phyloP scores from a whole-genome alignment of 2,329 filamentous ascomycete genomes.

The Hypoxylon sp. region DNA sequence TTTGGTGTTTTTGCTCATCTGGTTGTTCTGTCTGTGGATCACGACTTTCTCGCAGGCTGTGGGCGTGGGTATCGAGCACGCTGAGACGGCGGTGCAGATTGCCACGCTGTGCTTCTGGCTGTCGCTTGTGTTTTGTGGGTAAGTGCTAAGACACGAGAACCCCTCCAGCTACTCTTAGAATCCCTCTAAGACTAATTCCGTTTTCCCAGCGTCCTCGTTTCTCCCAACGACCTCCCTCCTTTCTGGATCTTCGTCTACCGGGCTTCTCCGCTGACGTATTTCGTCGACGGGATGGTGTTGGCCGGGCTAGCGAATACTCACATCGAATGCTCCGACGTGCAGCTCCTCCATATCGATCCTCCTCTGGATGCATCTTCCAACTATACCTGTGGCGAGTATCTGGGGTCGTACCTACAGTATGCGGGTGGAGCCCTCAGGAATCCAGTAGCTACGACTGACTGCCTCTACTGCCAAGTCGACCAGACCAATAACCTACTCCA shows the following conservation, averaged over 20 bases:
- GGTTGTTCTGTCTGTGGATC: background rate
- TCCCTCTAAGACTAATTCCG: background rate
- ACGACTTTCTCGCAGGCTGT: conserved; percentile 26
- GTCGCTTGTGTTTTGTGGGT: background rate
- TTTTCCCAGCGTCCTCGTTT: conserved; percentile 1
- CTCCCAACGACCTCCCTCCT: background rate
- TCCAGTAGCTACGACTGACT: conserved; percentile 1
- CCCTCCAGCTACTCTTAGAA: background rate
- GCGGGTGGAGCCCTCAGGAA: conserved; percentile 8
- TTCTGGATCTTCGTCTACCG: conserved; percentile 24
- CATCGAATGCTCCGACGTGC: conserved; percentile 5
- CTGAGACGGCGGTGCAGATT: conserved; percentile 18
- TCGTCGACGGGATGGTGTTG: background rate
- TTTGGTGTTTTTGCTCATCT: background rate
- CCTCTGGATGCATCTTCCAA: background rate
- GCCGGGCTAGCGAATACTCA: conserved; percentile 6
- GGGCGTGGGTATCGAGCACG: conserved; percentile 8
- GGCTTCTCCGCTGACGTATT: conserved; percentile 18
- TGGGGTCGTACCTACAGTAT: background rate
- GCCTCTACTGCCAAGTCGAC: conserved; percentile 14
- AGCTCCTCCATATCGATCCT: conserved; percentile 7
- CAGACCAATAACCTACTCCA: conserved; percentile 1
- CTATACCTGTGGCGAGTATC: conserved; percentile 16
- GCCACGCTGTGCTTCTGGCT: conserved; percentile 19
- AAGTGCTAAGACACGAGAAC: background rate